Conservation (phyloP, 495 filamentous ascomycete species). For the Podospora australis region DNA sequence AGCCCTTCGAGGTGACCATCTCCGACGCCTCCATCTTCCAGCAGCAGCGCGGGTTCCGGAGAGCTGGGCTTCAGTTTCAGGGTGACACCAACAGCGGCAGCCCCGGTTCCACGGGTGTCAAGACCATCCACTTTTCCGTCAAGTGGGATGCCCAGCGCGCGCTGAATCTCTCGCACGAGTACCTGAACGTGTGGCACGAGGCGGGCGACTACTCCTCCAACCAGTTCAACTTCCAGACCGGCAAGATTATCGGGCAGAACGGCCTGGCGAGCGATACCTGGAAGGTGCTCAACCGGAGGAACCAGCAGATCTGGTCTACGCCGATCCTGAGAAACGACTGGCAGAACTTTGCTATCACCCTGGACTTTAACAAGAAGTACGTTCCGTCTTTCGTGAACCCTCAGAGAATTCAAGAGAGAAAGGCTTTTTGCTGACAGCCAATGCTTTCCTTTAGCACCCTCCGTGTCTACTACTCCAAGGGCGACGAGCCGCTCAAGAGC, state of each 20-base stretch:
- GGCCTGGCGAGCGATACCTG: conserved; percentile 81
- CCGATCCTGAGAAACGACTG: conserved; percentile 36
- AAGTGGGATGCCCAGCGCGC: conserved; percentile 38
- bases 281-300: conserved; percentile 43
- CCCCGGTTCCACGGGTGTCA: conserved; percentile 40
- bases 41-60: conserved; percentile 49
- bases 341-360: conserved; percentile 55
- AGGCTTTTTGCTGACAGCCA: background rate
- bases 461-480: conserved; percentile 47
- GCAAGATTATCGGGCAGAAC: conserved; percentile 53
- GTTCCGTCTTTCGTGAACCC: conserved; percentile 6
- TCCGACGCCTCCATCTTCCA: conserved; percentile 49
- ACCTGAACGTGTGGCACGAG: conserved; percentile 52
- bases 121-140: conserved; percentile 50
- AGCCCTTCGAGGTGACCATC: conserved; percentile 43
- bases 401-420: background rate
- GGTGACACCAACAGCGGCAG: conserved; percentile 42
- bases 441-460: conserved; percentile 44
- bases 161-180: conserved; percentile 52
- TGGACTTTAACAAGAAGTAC: conserved; percentile 47
- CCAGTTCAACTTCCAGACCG: conserved; percentile 51
- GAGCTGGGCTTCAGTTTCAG: conserved; percentile 46
- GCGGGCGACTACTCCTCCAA: conserved; percentile 47
- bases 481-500: conserved; percentile 38
- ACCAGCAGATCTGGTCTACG: conserved; percentile 43